Base-by-base conservation (phyloP, 2,329 filamentous ascomycete species). In the Neopestalotiopsis clavispora region DNA sequence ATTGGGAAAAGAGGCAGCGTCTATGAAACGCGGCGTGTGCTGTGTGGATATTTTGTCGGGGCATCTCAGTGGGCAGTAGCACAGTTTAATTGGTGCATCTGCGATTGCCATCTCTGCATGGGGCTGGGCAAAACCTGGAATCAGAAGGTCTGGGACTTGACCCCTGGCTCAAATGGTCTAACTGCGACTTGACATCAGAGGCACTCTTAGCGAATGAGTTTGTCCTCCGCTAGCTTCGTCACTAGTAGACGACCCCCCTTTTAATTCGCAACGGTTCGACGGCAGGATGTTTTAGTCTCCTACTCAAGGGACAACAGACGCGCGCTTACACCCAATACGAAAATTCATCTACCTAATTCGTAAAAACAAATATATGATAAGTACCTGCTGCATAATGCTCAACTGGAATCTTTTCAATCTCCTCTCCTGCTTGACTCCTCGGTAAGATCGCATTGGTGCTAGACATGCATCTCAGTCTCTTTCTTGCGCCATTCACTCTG, bases 151-250 rank as follows among this genome's bases (percentile, higher is more conserved):
- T 38, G 34, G 40, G n/a, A 56, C 30, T 14, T n/a, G 23, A 14
- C 45, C 49, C 32, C 12, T 49, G 64, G 12, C 45, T 12, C 23
- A 28, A 7, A 30, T 32, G 45, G 12, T 49, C 56, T 45, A 49
- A 14, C 59, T 65, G 65, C 65, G 49, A 45, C 65, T 63, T 67
- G 66, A 67, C 66, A 67, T 67, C 66, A 67, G 66, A 67, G 58
- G 57, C 66, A 38, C 57, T 28, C 9, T 56, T 67, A 63, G 66
- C 65, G 65, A 59, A 59, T 59, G 49, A 60, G 58, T 40, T 30
- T 40, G n/a, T 32, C 20, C 32, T 28, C 40, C 40, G 40, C 66
- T 67, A 67, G 66, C 57, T 28, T 59, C 32, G n/a, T 34, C 34
- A 62, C 28, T 40, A 17, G 59, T 42, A 17, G 32, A 56, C 66